A percentile compares a stretch with the other conserved stretches of the same genome.
phyloP scores from a whole-genome alignment of 2,329 filamentous ascomycete species.

The Paraphaeosphaeria sporulosa region DNA sequence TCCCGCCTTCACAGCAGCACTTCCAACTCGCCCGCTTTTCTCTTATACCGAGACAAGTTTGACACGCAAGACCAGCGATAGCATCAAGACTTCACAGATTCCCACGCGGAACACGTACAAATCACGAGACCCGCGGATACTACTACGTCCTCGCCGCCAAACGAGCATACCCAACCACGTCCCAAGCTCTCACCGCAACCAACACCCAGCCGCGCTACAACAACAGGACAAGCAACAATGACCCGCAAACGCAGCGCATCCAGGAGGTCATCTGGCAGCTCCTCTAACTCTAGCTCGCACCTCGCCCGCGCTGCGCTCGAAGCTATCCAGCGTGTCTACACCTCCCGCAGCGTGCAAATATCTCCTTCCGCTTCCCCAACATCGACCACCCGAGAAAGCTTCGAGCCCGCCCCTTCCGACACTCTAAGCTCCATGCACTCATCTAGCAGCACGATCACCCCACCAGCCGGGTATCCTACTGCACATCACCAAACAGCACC shows the following conservation, averaged over 20 bases:
- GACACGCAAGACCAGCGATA: background rate
- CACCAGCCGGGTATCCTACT: background rate
- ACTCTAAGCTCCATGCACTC: no score
- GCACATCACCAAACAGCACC: background rate
- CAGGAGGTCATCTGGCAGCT: background rate
- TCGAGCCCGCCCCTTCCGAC: background rate
- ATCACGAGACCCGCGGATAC: fast-evolving
- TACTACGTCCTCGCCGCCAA: background rate
- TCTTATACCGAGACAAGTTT: no score
- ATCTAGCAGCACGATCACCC: background rate
- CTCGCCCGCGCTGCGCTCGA: background rate
- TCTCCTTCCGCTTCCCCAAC: background rate
- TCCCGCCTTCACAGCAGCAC: no score
- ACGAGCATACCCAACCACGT: background rate
- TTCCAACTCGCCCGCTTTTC: background rate
- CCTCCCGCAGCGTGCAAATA: background rate
- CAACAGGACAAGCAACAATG: background rate
- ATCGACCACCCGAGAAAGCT: background rate
- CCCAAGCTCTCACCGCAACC: background rate
- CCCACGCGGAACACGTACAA: background rate
- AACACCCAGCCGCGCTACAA: background rate
- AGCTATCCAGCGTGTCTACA: background rate
- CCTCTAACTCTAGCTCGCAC: background rate
- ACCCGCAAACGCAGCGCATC: background rate
- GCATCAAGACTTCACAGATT: background rate